A percentile compares a stretch with the other conserved stretches of the same genome.
Conservation (phyloP, 2,329 filamentous ascomycete genomes). For the Calonectria pseudoreteaudii region DNA sequence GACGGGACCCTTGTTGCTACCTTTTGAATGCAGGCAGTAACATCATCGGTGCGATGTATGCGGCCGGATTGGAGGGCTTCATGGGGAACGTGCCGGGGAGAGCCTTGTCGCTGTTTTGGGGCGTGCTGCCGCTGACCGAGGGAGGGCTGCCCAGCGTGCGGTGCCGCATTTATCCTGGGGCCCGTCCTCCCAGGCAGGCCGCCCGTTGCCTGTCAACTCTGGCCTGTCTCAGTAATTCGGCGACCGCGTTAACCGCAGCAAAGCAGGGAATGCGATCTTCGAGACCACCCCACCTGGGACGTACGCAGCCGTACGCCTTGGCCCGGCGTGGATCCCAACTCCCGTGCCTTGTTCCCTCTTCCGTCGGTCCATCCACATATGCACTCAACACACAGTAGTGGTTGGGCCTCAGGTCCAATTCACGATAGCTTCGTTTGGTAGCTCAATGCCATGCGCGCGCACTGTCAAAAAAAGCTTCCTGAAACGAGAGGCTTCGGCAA, state of each 20-base stretch:
- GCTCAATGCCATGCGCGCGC: neutral
- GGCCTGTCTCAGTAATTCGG: neutral
- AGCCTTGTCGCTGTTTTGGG: slow-evolving; percentile 7
- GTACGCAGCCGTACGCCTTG: neutral
- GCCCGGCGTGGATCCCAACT: neutral
- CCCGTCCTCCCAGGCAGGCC: neutral
- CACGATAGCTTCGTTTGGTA: slow-evolving; percentile 1
- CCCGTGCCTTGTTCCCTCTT: slow-evolving; percentile 11
- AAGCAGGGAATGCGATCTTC: neutral
- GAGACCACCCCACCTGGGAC: neutral
- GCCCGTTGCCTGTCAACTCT: neutral
- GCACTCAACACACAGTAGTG: neutral
- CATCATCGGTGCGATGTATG: slow-evolving; percentile 22
- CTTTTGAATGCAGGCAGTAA: slow-evolving; percentile 34
- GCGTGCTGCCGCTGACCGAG: slow-evolving; percentile 15
- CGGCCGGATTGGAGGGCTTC: slow-evolving; percentile 14
- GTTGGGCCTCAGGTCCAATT: neutral
- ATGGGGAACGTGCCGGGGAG: slow-evolving; percentile 14
- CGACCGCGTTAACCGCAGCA: slow-evolving; percentile 16
- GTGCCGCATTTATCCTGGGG: slow-evolving; percentile 22
- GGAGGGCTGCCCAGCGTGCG: neutral
- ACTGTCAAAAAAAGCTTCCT: neutral
- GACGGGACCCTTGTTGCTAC: slow-evolving; percentile 29
- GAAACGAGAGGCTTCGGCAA: slow-evolving; percentile 9
- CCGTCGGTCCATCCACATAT: neutral